Evolutionary conservation across 148 eudicot species (phyloP), one percentile per base, ranked within the genome.

Genomic region (Chenopodium quinoa): DNA sequence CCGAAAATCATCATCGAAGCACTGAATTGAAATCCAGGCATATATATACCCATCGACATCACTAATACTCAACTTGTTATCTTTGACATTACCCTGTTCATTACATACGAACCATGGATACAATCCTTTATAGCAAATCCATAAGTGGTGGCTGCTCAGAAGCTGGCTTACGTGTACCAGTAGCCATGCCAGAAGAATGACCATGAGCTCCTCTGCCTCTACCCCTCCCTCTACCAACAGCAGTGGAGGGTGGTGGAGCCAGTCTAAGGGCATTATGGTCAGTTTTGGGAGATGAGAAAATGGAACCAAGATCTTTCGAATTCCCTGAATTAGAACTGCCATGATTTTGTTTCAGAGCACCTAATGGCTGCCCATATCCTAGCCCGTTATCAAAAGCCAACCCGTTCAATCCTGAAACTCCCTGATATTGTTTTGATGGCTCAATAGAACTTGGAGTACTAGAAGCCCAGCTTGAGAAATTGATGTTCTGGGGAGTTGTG

Each of bases 161-260:
- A 29, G 87, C 63, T 37, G 89, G 48, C 83, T 84, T 90, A 71
- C 86, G 88, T 74, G 82, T 82, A 77, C 80, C 52, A 32, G 85
- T 64, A 69, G 58, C 29, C 25, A 78, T 40, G 56, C 91, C 87
- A 60, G 66, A 75, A 46, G 65, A 73, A 47, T 87, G 90, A 56
- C 92, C 94, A 81, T 86, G 91, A 81, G 77, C 90, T 78, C 95
- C 97, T 83, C 93, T 86, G 34, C 94, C 94, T 78, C 94, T 88
- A 68, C 93, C 98, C 76, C 98, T 88, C 32, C 90, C 96, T 89
- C 93, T 88, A 23, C 98, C 98, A 46, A 93, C 90, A 82, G 94
- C 88, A 73, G 91, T 93, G 46, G 89, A 50, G 3, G 99, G 99
- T 25, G 99, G 99, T 22, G 99, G 99, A 74, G 99, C 99, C 73